Conservation (phyloP, 139 green algal species). For the Nannochloris sp. region DNA sequence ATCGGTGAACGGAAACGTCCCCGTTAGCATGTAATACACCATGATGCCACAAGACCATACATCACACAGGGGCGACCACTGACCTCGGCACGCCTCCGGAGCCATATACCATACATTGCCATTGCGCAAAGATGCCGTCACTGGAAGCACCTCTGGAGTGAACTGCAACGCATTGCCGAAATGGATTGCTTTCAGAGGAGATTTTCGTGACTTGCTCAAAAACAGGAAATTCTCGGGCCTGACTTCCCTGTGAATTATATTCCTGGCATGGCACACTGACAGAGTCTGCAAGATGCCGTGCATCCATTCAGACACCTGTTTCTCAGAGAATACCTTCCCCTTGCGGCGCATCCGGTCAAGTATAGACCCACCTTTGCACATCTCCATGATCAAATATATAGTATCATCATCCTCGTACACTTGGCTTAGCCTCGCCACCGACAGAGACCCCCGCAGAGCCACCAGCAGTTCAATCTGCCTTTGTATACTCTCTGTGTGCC, state of each 20-base stretch:
- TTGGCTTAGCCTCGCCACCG: constrained; percentile 28
- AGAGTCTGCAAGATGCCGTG: constrained; percentile 32
- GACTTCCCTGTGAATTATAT: constrained; percentile 39
- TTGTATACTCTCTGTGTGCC: background rate
- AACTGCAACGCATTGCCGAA: constrained; percentile 47
- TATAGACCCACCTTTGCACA: constrained; percentile 41
- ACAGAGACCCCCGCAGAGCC: constrained; percentile 25
- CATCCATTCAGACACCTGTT: constrained; percentile 26
- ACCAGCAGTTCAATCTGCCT: constrained; percentile 24
- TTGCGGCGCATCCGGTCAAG: constrained; percentile 7
- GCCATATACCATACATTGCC: constrained; percentile 75
- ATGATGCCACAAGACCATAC: constrained; percentile 82
- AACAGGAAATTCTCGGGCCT: constrained; percentile 47
- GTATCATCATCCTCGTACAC: constrained; percentile 35
- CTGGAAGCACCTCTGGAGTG: constrained; percentile 39
- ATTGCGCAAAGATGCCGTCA: constrained; percentile 64
- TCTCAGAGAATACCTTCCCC: constrained; percentile 22
- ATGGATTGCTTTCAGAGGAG: constrained; percentile 45
- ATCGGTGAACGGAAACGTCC: constrained; percentile 27
- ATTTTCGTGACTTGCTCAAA: constrained; percentile 4
- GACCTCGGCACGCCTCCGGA: constrained; percentile 60
- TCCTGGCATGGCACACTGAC: constrained; percentile 30
- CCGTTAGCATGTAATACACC: constrained; percentile 32
- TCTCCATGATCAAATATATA: constrained; percentile 38
- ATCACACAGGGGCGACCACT: constrained; percentile 60